These are phyloP conservation scores for Hyphopichia pseudoburtonii DNA, from an alignment of 1,139 yeast genomes.

Conservation along the genomic window DNA sequence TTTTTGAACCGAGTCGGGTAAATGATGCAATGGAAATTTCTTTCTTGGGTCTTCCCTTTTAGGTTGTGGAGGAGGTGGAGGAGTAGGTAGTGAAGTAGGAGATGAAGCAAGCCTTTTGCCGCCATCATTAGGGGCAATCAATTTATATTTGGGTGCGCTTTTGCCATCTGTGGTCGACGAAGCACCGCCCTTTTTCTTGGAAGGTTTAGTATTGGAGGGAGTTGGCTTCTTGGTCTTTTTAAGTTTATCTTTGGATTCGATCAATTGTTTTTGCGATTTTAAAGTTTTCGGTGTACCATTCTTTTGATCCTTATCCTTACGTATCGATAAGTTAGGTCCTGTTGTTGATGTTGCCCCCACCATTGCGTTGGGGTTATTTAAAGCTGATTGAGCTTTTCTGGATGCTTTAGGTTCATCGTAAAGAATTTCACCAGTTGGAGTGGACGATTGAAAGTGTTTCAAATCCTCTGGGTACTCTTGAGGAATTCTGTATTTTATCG, in stretches of 20 bases:
- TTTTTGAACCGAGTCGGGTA: constrained; percentile 30
- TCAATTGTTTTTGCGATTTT: constrained; percentile 7
- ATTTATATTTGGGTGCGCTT: background rate
- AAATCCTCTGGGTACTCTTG: constrained; percentile 57
- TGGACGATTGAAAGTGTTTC: constrained; percentile 39
- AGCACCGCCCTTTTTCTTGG: constrained; percentile 8
- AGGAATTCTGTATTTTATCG: constrained; percentile 58
- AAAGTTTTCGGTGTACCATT: constrained; percentile 5
- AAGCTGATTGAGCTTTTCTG: constrained; percentile 3
- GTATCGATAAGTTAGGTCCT: background rate
- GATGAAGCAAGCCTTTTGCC: background rate
- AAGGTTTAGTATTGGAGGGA: constrained; percentile 4
- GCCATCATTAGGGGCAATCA: constrained; percentile 2
- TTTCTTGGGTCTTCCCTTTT: constrained; percentile 14
- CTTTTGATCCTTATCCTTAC: constrained; percentile 2
- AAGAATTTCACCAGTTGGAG: constrained; percentile 39
- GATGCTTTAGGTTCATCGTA: constrained; percentile 16
- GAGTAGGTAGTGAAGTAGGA: background rate
- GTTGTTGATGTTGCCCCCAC: background rate
- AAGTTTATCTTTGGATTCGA: too few relatives aligned
- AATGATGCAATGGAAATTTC: constrained; percentile 36
- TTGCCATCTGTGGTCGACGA: constrained; percentile 4
- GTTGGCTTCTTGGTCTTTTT: constrained; percentile 10
- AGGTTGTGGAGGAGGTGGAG: background rate
- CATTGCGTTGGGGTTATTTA: constrained; percentile 2